phyloP scores from a whole-genome alignment of 1,284 basidiomycete genomes.

The Taiwanofungus camphoratus region DNA sequence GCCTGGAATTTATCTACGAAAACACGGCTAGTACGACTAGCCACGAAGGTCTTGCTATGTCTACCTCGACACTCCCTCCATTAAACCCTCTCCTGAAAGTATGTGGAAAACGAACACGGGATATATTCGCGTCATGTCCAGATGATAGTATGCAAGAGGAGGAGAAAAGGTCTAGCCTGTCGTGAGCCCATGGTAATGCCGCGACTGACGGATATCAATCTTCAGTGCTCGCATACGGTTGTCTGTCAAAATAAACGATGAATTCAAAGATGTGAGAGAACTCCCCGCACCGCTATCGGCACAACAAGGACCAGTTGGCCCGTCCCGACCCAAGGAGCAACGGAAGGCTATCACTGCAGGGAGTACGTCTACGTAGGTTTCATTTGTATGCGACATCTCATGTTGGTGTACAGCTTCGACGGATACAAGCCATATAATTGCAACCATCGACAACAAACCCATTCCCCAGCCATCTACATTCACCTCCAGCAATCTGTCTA shows the following conservation, averaged over 20 bases:
- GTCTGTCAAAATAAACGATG: constrained; percentile 74
- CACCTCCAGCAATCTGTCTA: constrained; percentile 64
- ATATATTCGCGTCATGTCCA: constrained; percentile 59
- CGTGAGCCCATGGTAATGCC: not conserved
- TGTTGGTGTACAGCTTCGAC: constrained; percentile 30
- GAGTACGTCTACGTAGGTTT: constrained; percentile 37
- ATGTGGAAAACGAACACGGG: constrained; percentile 63
- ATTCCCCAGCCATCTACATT: constrained; percentile 61
- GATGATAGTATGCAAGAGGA: constrained; percentile 61
- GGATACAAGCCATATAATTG: constrained; percentile 58
- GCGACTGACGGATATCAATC: constrained; percentile 2
- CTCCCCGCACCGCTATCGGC: constrained; percentile 79
- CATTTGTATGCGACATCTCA: not conserved
- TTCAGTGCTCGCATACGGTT: constrained; percentile 59
- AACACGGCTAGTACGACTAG: too few species aligned
- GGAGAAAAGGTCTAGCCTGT: constrained; percentile 52
- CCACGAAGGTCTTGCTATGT: constrained; percentile 18
- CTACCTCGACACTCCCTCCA: constrained; percentile 52
- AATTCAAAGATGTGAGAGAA: constrained; percentile 84
- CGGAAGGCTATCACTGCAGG: constrained; percentile 71
- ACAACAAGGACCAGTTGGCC: constrained; percentile 79
- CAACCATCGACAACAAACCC: constrained; percentile 65
- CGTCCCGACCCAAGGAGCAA: constrained; percentile 58
- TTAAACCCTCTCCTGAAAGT: constrained; percentile 58
- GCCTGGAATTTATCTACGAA: too few species aligned